Evolutionary conservation across 2,329 filamentous ascomycete genomes (phyloP), one percentile per base, ranked within the genome.

Genomic region (Lasiodiplodia citricola): DNA sequence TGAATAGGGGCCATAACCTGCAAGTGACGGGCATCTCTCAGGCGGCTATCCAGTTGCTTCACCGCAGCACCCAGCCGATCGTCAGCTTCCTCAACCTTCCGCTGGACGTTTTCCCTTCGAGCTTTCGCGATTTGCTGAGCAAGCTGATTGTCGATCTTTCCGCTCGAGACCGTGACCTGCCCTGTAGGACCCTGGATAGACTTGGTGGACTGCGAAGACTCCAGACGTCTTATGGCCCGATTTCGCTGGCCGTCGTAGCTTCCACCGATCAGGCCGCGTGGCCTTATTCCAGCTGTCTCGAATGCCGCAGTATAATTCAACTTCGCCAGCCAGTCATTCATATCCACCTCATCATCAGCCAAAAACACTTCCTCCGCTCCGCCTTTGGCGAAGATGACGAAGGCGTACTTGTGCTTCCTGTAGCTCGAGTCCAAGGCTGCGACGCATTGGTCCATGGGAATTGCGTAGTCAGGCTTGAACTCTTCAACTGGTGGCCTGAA

Each of bases 281-380:
- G 96, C 54, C 93, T 88, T 6, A 98, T 93, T 14, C 95, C 94
- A 6, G 94, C 93, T 0, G 94, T 97, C 73, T 93, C 88, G 79
- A 98, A 98, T 0, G 96, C 93, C 10, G 96, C 94, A 41, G 95
- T 95, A 77, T 98, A 98, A 78, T 99, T 99, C 70, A 99, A 87
- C 75, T 97, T 96, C 8, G 92, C 92, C 35, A 99, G 84, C 96
- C 96, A 99, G 77, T 99, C 96, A 75, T 97, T 97, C 86, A 97
- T 90, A 74, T 99, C 96, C 1, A 88, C 85, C 74, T 99, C 96
- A 66, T 89, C 93, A 74, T 97, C 94, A 5, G 96, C 95, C 21
- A 98, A 83, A 47, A 99, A 91, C 0, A 95, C 90, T 77, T 99
- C 96, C 75, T 99, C 95, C 50, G 94, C 84, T 0, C 93, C 92